Evolutionary conservation across 352 stramenopile genomes (phyloP).

Genomic region (Globisporangium takayamanum): DNA sequence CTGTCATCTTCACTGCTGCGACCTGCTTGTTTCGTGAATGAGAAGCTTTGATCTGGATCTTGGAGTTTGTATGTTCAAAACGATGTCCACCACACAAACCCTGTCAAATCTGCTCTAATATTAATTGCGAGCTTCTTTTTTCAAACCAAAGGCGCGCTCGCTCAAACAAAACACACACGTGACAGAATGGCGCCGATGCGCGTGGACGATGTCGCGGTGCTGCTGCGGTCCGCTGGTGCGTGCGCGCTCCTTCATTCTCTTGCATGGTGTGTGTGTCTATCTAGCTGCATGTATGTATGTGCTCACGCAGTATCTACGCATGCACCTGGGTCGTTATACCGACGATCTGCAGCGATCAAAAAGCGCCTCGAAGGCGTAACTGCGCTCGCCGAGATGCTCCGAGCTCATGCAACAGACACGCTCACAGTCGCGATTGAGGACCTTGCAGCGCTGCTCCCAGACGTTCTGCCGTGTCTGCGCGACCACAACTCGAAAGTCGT

Average conservation of each 20-base stretch:
- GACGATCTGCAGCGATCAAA: slow-evolving; percentile 50
- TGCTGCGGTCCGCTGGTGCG: slow-evolving; percentile 55
- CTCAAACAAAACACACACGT: too few relatives aligned
- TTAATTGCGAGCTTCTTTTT: neutral
- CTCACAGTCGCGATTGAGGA: slow-evolving; percentile 22
- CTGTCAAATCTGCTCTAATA: slow-evolving; percentile 4
- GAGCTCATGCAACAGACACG: slow-evolving; percentile 14
- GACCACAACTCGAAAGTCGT: slow-evolving; percentile 85
- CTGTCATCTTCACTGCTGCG: slow-evolving; percentile 12
- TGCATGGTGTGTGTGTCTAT: neutral
- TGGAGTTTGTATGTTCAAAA: slow-evolving; percentile 1
- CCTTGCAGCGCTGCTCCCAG: slow-evolving; percentile 38
- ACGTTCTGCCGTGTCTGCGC: slow-evolving; percentile 61
- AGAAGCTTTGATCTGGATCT: neutral
- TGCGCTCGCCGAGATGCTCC: slow-evolving; percentile 41
- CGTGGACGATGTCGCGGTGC: slow-evolving; percentile 45
- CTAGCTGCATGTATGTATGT: neutral
- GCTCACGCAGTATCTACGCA: neutral
- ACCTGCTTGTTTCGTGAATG: neutral
- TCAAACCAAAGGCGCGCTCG: slow-evolving; percentile 7
- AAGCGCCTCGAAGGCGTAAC: slow-evolving; percentile 69
- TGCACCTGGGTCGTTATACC: neutral
- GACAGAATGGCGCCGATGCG: too few relatives aligned
- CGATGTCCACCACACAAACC: neutral
- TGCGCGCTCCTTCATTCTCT: neutral